These are phyloP conservation scores for Yamadazyma kanchanaburiensis DNA, from an alignment of 1,139 yeast species.

Conservation along the genomic window DNA sequence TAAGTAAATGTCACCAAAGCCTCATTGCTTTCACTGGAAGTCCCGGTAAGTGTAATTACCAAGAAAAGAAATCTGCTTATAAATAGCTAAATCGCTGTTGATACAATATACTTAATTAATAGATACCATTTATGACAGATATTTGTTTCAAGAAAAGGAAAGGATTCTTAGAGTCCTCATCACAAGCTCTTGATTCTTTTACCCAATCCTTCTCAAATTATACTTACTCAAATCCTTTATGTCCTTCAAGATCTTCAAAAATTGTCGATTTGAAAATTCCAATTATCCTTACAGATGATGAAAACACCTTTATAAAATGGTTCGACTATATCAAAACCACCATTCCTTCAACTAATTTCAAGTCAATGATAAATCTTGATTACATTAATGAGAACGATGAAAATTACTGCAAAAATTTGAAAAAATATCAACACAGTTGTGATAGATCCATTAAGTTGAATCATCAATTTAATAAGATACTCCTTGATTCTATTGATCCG, in stretches of 20 bases:
- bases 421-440: slow-evolving; percentile 5
- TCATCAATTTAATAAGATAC: slow-evolving; percentile 7
- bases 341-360: slow-evolving; percentile 9
- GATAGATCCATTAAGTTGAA: slow-evolving; percentile 2
- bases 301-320: slow-evolving; percentile 12
- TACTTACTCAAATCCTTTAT: too few relatives aligned
- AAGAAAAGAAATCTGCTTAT: slow-evolving; percentile 1
- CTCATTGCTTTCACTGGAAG: too few relatives aligned
- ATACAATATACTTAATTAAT: too few relatives aligned
- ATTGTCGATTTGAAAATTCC: slow-evolving; percentile 10
- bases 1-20: too few relatives aligned
- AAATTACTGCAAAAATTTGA: slow-evolving; percentile 7
- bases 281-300: slow-evolving; percentile 7
- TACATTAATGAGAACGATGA: slow-evolving; percentile 10
- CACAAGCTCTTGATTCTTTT: too few relatives aligned
- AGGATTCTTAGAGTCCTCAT: too few relatives aligned
- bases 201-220: too few relatives aligned
- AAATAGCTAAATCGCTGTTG: too few relatives aligned
- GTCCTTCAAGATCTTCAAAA: too few relatives aligned
- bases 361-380: slow-evolving; percentile 8
- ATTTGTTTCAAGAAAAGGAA: too few relatives aligned
- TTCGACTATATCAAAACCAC: slow-evolving; percentile 7
- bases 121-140: too few relatives aligned
- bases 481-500: slow-evolving; percentile 8
- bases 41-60: background rate